These are phyloP conservation scores for Thielaviopsis euricoi DNA, from an alignment of 2,329 filamentous ascomycete genomes.

Conservation along the genomic window DNA sequence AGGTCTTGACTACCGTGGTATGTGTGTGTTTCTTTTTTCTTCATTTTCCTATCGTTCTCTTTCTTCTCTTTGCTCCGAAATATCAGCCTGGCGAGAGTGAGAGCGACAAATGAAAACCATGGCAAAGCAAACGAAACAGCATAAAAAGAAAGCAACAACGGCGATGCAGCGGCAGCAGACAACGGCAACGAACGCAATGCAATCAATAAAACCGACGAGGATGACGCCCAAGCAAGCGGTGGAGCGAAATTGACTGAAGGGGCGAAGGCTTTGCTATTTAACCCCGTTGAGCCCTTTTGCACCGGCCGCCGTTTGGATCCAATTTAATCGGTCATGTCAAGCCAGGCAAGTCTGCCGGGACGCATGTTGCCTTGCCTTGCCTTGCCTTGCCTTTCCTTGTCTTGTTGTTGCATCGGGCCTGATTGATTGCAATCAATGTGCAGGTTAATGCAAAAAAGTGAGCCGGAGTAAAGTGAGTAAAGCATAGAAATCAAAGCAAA, in stretches of 20 bases:
- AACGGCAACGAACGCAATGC: neutral
- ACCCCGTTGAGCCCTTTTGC: neutral
- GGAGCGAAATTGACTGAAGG: neutral
- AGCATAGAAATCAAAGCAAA: too few relatives aligned
- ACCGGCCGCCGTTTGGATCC: neutral
- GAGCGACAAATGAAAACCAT: neutral
- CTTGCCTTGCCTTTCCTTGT: too few relatives aligned
- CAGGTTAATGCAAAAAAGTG: too few relatives aligned
- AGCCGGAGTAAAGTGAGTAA: too few relatives aligned
- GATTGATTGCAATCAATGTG: too few relatives aligned
- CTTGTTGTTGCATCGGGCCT: too few relatives aligned
- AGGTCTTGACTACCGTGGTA: neutral
- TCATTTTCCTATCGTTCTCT: neutral
- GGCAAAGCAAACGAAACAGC: neutral
- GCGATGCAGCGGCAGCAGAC: too few relatives aligned
- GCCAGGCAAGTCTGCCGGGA: neutral
- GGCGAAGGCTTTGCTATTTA: neutral
- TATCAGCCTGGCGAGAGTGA: neutral
- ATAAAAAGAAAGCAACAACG: neutral
- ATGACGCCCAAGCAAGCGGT: neutral
- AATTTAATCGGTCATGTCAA: neutral
- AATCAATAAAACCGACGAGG: neutral
- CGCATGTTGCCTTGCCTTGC: neutral
- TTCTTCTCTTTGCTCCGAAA: neutral
- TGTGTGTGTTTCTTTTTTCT: neutral